Evolutionary conservation across 75 land plant genomes (phyloP).

Genomic region (Sequoia sempervirens): DNA sequence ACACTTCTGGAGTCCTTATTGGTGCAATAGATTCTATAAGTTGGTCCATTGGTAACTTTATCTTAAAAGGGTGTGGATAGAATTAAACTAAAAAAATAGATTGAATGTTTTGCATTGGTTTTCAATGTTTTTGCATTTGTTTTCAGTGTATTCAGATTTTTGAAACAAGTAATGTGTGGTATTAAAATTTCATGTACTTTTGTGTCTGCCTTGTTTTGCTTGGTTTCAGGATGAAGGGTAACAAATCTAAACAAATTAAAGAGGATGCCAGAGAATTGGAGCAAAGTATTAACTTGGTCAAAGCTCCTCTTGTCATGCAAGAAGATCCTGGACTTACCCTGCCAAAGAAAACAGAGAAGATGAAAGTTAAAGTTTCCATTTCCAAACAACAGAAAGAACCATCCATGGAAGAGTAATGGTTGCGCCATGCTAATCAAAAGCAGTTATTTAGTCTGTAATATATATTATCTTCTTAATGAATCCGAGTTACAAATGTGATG

Average conservation of each 20-base stretch:
- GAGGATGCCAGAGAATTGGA: conserved; percentile 74
- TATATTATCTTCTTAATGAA: background rate
- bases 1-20: background rate
- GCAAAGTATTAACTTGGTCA: conserved; percentile 75
- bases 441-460: background rate
- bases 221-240: conserved; percentile 72
- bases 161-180: background rate
- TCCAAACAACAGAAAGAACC: conserved; percentile 30
- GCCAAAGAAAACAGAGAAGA: conserved; percentile 51
- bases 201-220: background rate
- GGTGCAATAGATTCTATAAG: background rate
- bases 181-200: background rate
- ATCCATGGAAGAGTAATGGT: conserved; percentile 57
- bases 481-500: background rate
- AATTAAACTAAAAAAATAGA: background rate
- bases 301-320: conserved; percentile 64
- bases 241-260: conserved; percentile 47
- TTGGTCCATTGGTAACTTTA: background rate
- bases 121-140: background rate
- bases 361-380: conserved; percentile 58
- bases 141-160: background rate
- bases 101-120: background rate
- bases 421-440: background rate
- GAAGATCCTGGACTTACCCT: conserved; percentile 68
- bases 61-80: background rate